phyloP scores from a whole-genome alignment of 2,329 filamentous ascomycete species.

The Calonectria naviculata region DNA sequence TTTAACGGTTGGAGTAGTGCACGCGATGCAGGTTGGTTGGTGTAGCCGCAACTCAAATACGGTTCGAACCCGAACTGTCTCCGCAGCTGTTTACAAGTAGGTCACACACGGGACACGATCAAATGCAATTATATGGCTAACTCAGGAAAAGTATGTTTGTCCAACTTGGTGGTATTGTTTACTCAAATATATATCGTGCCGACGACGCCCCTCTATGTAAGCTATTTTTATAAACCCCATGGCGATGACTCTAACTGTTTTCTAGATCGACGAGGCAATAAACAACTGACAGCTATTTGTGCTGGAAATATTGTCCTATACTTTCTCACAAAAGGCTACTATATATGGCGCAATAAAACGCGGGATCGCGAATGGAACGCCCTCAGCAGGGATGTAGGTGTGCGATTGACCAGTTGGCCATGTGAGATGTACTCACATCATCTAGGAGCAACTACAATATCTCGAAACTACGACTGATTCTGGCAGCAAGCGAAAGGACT shows the following conservation, averaged over 20 bases:
- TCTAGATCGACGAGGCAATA: slow-evolving; percentile 19
- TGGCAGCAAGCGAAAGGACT: slow-evolving; percentile 29
- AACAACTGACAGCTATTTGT: slow-evolving; percentile 17
- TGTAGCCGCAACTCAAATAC: slow-evolving; percentile 69
- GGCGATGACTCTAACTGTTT: neutral
- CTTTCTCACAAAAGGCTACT: slow-evolving; percentile 24
- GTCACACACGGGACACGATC: neutral
- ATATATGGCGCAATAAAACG: slow-evolving; percentile 24
- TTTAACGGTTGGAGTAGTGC: slow-evolving; percentile 31
- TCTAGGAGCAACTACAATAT: slow-evolving; percentile 12
- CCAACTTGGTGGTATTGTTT: slow-evolving; percentile 53
- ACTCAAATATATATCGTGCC: slow-evolving; percentile 48
- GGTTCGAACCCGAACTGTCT: slow-evolving; percentile 70
- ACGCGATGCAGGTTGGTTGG: slow-evolving; percentile 60
- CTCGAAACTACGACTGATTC: slow-evolving; percentile 23
- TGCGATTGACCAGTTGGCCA: neutral
- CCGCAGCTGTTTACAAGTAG: slow-evolving; percentile 67
- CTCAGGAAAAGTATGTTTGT: slow-evolving; percentile 49
- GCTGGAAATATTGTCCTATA: slow-evolving; percentile 22
- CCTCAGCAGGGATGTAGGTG: slow-evolving; percentile 15
- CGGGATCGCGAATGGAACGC: slow-evolving; percentile 25
- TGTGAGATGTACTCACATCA: neutral
- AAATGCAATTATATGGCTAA: neutral
- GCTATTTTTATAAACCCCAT: neutral
- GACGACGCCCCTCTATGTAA: slow-evolving; percentile 22